Base-by-base conservation (phyloP, 2,329 filamentous ascomycete species). In the Colletotrichum musae region DNA sequence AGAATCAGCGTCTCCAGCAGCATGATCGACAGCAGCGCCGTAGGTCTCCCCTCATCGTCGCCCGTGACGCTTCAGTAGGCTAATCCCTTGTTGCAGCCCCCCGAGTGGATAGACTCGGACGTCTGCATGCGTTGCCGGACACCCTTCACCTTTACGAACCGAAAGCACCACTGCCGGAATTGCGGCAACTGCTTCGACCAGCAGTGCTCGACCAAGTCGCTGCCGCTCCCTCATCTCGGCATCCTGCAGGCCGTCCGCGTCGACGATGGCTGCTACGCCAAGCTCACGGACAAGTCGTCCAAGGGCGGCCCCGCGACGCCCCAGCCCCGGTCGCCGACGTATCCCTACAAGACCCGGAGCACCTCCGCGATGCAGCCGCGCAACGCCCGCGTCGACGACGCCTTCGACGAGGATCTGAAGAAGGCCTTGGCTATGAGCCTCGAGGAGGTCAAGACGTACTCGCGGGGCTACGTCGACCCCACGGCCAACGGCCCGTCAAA, bases 61-160 rank as follows among this genome's bases (percentile, higher is more conserved):
- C 18, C n/a, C 26, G n/a, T 41, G 32, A 36, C 63, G 5, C 47
- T 18, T 2, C 16, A 24, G 21, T 18, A 2, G 36, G 24, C 67
- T 72, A 41, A 70, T 53, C 32, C 18, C 13, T 12, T 15, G 4
- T 15, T 0, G 2, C 26, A 97, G 92, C 96, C 96, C 10, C 96
- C 96, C 0, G 96, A 99, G 82, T 99, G 96, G 96, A 91, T 92
- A 58, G 96, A 99, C 81, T 98, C 95, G 12, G 96, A 99, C 76
- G 95, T 99, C 39, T 99, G 96, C 80, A 98, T 99, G 94, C 92
- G 96, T 78, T 99, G 96, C 80, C 91, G 96, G 74, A 98, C 95
- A 13, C 83, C 94, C 18, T 99, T 99, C 76, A 98, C 94, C 56
- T 98, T 99, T 77, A 99, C 95, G 64, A 99, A 99, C 80, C 92